Conservation (phyloP, 441 rosid genomes). For the Erodium texanum region DNA sequence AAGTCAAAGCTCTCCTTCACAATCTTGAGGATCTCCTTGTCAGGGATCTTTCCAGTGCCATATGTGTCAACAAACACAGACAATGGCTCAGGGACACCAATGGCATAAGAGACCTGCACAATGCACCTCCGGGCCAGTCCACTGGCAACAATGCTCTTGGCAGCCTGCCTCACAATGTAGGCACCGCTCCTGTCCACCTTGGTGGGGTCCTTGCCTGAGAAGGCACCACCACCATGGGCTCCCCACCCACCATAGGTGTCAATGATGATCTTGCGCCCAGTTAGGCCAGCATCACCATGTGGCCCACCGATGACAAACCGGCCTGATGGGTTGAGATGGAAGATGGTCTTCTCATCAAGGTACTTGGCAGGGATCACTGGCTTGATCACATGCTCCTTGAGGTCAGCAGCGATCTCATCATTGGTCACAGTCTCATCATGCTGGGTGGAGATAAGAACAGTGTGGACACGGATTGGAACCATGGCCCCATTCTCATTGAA, state of each 20-base stretch:
- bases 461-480: conserved; percentile 15
- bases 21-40: conserved; percentile 10
- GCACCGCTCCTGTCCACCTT: conserved; percentile 17
- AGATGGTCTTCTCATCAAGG: conserved; percentile 16
- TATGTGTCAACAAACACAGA: conserved; percentile 10
- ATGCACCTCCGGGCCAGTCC: conserved; percentile 13
- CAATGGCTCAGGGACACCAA: conserved; percentile 14
- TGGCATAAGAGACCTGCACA: conserved; percentile 15
- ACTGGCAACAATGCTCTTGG: conserved; percentile 12
- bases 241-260: not conserved
- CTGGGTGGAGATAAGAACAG: conserved; percentile 15
- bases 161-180: conserved; percentile 12
- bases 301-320: conserved; percentile 15
- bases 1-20: conserved; percentile 16
- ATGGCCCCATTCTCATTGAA: conserved; percentile 9
- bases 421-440: conserved; percentile 16
- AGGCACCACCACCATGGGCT: not conserved
- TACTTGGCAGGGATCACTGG: conserved; percentile 11
- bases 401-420: conserved; percentile 13
- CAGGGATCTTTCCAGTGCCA: conserved; percentile 12
- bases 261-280: conserved; percentile 12
- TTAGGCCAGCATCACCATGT: conserved; percentile 15
- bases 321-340: conserved; percentile 17
- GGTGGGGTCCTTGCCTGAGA: not conserved
- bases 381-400: conserved; percentile 5